Percentiles rank a stretch among this genome's conserved stretches.
Evolutionary conservation across 139 green algal genomes (phyloP).

Genomic region (Chlorella sp.): DNA sequence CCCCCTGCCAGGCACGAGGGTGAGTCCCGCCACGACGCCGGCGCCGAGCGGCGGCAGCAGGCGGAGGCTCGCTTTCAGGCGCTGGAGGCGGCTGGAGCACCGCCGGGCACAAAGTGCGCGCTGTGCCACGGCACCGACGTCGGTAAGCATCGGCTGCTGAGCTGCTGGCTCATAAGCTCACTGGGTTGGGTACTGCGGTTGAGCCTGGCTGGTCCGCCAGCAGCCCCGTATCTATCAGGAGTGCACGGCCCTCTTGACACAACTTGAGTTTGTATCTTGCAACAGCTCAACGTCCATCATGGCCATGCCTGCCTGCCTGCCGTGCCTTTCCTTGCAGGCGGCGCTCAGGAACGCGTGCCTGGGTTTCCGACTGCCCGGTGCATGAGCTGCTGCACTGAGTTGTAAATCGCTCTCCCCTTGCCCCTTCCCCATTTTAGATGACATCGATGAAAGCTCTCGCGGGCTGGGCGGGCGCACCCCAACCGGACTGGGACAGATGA

Average conservation of each 20-base stretch:
- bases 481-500: slow-evolving; percentile 13
- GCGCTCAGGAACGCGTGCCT: too few relatives aligned
- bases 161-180: not conserved
- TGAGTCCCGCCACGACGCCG: not conserved
- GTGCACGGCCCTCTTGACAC: too few relatives aligned
- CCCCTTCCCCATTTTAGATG: not conserved
- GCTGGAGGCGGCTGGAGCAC: slow-evolving; percentile 23
- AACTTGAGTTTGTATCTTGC: too few relatives aligned
- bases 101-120: slow-evolving; percentile 34
- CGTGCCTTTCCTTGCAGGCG: too few relatives aligned
- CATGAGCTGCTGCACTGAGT: too few relatives aligned
- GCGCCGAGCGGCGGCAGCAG: not conserved
- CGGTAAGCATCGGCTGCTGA: not conserved
- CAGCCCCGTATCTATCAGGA: too few relatives aligned
- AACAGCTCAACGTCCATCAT: too few relatives aligned
- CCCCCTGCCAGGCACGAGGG: slow-evolving; percentile 3
- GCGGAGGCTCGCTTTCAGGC: slow-evolving; percentile 26
- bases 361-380: too few relatives aligned
- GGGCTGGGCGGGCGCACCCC: slow-evolving; percentile 15
- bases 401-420: too few relatives aligned
- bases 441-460: not conserved
- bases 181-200: too few relatives aligned
- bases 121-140: slow-evolving; percentile 36
- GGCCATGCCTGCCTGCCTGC: too few relatives aligned
- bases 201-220: too few relatives aligned